These are phyloP conservation scores for Corrigiola litoralis DNA, from an alignment of 179 eudicot genomes.

Conservation along the genomic window DNA sequence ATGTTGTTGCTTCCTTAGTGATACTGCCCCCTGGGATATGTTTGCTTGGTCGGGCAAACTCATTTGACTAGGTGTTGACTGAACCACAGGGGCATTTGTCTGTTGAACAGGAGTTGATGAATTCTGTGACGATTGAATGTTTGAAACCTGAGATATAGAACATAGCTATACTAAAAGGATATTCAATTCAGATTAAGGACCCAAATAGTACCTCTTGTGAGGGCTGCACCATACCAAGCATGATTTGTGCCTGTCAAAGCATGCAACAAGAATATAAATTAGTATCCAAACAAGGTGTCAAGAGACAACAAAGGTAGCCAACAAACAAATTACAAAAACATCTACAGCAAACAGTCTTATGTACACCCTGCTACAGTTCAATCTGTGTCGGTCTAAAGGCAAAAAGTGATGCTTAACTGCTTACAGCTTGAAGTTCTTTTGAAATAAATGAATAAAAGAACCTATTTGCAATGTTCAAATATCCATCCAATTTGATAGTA, in stretches of 20 bases:
- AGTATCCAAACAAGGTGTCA: background rate
- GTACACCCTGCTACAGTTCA: background rate
- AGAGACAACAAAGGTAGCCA: background rate
- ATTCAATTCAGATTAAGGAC: background rate
- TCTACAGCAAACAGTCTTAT: background rate
- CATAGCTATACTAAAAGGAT: background rate
- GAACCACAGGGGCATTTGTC: conserved; percentile 40
- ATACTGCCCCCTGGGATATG: conserved; percentile 33
- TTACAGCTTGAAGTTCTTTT: background rate
- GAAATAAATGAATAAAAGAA: background rate
- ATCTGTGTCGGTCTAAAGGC: no score
- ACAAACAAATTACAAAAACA: background rate
- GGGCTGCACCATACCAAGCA: conserved; percentile 93
- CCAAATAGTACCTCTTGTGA: conserved; percentile 51
- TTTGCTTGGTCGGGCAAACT: conserved; percentile 50
- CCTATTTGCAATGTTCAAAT: background rate
- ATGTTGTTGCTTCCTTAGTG: conserved; percentile 50
- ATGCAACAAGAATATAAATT: conserved; percentile 1
- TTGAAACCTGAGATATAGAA: conserved; percentile 32
- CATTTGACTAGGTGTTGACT: conserved; percentile 46
- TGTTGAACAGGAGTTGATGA: conserved; percentile 43
- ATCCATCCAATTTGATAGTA: background rate
- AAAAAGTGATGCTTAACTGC: background rate
- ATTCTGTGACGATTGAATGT: conserved; percentile 38
- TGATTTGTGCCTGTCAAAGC: conserved; percentile 74